These are phyloP conservation scores for Phytophthora rubi DNA, from an alignment of 352 stramenopile genomes.

Conservation along the genomic window DNA sequence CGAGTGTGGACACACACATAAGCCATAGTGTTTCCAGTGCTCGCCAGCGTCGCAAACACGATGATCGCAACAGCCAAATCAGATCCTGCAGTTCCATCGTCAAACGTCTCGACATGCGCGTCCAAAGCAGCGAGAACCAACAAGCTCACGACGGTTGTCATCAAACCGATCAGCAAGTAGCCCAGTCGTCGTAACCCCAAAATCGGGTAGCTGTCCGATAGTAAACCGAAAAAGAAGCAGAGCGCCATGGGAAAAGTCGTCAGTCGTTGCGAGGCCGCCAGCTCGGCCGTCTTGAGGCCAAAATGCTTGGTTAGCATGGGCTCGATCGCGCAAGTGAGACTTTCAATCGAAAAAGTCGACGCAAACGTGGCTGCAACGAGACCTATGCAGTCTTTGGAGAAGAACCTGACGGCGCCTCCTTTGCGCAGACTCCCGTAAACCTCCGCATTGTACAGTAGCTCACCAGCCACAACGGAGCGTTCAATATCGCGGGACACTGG, in stretches of 20 bases:
- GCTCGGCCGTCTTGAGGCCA: neutral
- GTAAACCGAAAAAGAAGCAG: neutral
- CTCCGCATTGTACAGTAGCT: neutral
- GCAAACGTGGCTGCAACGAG: neutral
- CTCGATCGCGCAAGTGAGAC: neutral
- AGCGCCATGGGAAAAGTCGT: neutral
- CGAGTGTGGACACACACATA: neutral
- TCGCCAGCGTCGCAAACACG: neutral
- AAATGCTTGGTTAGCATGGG: neutral
- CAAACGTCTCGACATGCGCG: neutral
- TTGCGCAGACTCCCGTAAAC: neutral
- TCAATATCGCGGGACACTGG: neutral
- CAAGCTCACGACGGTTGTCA: neutral
- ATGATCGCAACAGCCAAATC: neutral
- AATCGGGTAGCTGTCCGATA: neutral
- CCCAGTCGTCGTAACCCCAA: neutral
- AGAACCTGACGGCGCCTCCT: neutral
- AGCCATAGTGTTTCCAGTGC: neutral
- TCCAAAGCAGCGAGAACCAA: neutral
- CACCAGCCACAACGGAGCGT: neutral
- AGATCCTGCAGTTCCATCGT: neutral
- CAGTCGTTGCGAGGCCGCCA: neutral
- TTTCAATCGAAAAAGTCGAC: neutral
- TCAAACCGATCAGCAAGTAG: neutral
- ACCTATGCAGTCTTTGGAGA: neutral